These are phyloP conservation scores for Geotrichum europaeum DNA, from an alignment of 1,139 yeast species.

Conservation along the genomic window DNA sequence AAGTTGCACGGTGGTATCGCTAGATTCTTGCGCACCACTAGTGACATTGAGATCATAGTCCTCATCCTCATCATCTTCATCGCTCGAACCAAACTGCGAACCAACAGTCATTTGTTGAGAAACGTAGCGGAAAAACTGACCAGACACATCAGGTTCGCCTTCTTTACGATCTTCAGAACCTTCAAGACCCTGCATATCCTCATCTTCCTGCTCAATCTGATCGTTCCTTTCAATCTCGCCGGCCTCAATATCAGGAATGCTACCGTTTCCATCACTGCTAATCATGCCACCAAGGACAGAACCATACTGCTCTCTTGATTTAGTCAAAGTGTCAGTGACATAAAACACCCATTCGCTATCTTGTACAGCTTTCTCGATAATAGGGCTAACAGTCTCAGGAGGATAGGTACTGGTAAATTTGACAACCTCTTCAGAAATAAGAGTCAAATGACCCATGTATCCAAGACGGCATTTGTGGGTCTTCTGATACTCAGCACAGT, in stretches of 20 bases:
- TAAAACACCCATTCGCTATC: slow-evolving; percentile 71
- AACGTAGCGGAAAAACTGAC: slow-evolving; percentile 70
- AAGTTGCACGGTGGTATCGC: slow-evolving; percentile 7
- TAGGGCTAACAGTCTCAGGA: slow-evolving; percentile 51
- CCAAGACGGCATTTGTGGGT: slow-evolving; percentile 68
- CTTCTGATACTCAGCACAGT: slow-evolving; percentile 63
- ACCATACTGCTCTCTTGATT: slow-evolving; percentile 89
- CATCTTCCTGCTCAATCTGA: slow-evolving; percentile 20
- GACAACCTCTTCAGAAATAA: slow-evolving; percentile 91
- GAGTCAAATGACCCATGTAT: slow-evolving; percentile 93
- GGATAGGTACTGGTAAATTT: slow-evolving; percentile 79
- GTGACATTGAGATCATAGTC: slow-evolving; percentile 35
- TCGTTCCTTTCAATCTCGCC: slow-evolving; percentile 19
- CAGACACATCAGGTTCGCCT: slow-evolving; percentile 43
- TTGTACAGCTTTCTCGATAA: slow-evolving; percentile 54
- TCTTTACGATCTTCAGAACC: slow-evolving; percentile 20
- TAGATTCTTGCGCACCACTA: slow-evolving; percentile 15
- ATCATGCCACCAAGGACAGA: slow-evolving; percentile 81
- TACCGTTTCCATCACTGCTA: slow-evolving; percentile 27
- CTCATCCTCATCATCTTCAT: slow-evolving; percentile 52
- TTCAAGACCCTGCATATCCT: slow-evolving; percentile 18
- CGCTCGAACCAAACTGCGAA: slow-evolving; percentile 33
- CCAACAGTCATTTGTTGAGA: slow-evolving; percentile 57
- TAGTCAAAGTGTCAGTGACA: slow-evolving; percentile 76
- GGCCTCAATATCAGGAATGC: slow-evolving; percentile 1